phyloP scores from a whole-genome alignment of 768 basidiomycete species.

The Chalciporus piperatus region DNA sequence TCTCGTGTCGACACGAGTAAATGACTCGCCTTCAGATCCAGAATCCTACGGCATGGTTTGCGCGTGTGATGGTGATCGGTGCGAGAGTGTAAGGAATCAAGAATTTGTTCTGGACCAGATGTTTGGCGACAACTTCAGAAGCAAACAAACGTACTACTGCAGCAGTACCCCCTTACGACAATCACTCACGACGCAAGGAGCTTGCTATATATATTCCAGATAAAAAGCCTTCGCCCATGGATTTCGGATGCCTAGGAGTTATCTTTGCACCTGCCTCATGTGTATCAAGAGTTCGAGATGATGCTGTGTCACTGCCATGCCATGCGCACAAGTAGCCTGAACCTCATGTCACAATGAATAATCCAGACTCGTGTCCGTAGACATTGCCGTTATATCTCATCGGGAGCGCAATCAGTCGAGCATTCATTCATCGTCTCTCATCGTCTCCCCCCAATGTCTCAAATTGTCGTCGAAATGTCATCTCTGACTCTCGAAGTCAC shows the following conservation, averaged over 20 bases:
- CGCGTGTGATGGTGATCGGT: slow-evolving; percentile 16
- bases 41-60: slow-evolving; percentile 15
- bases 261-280: slow-evolving; percentile 22
- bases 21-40: slow-evolving; percentile 1
- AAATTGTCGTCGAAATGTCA: slow-evolving; percentile 24
- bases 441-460: slow-evolving; percentile 24
- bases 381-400: slow-evolving; percentile 31
- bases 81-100: background rate
- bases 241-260: background rate
- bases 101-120: background rate
- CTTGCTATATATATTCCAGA: slow-evolving; percentile 12
- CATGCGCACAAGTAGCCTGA: slow-evolving; percentile 29
- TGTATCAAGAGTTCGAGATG: slow-evolving; percentile 15
- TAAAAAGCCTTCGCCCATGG: slow-evolving; percentile 2
- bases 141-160: slow-evolving; percentile 20
- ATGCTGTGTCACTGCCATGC: slow-evolving; percentile 18
- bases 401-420: slow-evolving; percentile 15
- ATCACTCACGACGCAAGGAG: slow-evolving; percentile 16
- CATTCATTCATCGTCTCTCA: slow-evolving; percentile 11
- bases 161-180: slow-evolving; percentile 4
- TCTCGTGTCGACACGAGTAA: background rate
- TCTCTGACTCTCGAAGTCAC: slow-evolving; percentile 28
- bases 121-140: slow-evolving; percentile 3
- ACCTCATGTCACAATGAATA: slow-evolving; percentile 22
- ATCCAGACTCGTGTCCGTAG: slow-evolving; percentile 10